Base-by-base conservation (phyloP, 1,284 basidiomycete genomes). In the Dichomitus squalens region DNA sequence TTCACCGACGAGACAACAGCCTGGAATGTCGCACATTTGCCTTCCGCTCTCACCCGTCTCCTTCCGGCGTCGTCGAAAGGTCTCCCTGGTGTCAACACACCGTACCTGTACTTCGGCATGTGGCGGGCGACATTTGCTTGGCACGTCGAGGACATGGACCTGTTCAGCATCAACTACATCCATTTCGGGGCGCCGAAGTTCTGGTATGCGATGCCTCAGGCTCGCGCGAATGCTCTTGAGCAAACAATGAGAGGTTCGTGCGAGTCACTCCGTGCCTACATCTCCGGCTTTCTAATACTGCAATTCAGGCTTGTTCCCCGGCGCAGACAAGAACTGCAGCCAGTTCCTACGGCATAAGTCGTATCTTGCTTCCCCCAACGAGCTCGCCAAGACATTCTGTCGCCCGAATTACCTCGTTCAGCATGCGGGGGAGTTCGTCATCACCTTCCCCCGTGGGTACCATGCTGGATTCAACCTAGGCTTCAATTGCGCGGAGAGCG, bases 71-170 rank as follows among this genome's bases (percentile, higher is more conserved):
- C 83, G 12, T 79, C 81, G 21, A 82, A 92, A 50, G 86, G 85
- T 54, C 79, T 99, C 25, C 96, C 96, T 0, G 96, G 96, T 27
- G 96, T 99, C 51, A 99, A 98, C 69, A 92, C 95, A 1, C 96
- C 96, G 0, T 99, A 99, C 72, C 84, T 99, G 4, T 99, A 99
- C 75, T 98, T 97, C 73, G 96, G 96, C 64, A 98, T 98, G 95
- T 99, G 96, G 96, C 83, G 95, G 52, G 96, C 97, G 14, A 96
- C 95, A 0, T 97, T 99, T 73, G 95, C 96, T 0, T 99, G 97
- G 97, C 96, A 99, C 67, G 96, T 99, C 47, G 96, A 99, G 70
- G 88, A 95, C 72, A 95, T 95, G 93, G 96, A 98, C 71, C 81
- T 99, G 3, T 97, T 96, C 76, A 96, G 94, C 54, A 99, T 99